These are phyloP conservation scores for Piper betle DNA, from an alignment of 164 flowering plant species.

Conservation along the genomic window DNA sequence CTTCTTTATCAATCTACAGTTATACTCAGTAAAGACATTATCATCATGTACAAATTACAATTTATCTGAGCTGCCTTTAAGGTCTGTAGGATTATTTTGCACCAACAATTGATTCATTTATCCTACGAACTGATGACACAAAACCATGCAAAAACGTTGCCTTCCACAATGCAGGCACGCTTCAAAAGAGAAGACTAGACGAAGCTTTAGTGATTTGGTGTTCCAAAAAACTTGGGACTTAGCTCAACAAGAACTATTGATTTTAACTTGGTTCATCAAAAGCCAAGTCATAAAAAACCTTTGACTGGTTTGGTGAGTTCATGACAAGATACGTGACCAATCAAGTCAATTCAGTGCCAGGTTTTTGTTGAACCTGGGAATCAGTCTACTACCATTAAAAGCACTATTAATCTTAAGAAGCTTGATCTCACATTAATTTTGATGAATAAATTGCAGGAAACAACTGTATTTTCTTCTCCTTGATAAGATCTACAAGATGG, in stretches of 20 bases:
- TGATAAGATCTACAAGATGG: constrained; percentile 49
- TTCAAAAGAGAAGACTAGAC: too few relatives aligned
- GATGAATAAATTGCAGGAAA: constrained; percentile 55
- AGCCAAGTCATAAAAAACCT: not conserved
- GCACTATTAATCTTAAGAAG: not conserved
- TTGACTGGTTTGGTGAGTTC: not conserved
- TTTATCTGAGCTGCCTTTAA: too few relatives aligned
- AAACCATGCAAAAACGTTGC: too few relatives aligned
- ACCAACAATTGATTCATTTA: too few relatives aligned
- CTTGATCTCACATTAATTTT: constrained; percentile 40
- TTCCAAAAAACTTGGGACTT: not conserved
- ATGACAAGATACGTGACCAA: not conserved
- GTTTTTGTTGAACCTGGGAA: not conserved
- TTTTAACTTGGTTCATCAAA: too few relatives aligned
- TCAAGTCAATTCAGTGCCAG: not conserved
- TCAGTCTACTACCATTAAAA: not conserved
- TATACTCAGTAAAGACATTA: too few relatives aligned
- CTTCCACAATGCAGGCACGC: too few relatives aligned
- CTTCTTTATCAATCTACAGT: too few relatives aligned
- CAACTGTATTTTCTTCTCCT: constrained; percentile 48
- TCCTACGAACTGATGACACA: too few relatives aligned
- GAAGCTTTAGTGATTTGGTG: too few relatives aligned
- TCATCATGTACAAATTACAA: too few relatives aligned
- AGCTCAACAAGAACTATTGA: not conserved
- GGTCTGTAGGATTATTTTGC: too few relatives aligned